Evolutionary conservation across 306 rosid genomes (phyloP).

Genomic region (Malus sylvestris): DNA sequence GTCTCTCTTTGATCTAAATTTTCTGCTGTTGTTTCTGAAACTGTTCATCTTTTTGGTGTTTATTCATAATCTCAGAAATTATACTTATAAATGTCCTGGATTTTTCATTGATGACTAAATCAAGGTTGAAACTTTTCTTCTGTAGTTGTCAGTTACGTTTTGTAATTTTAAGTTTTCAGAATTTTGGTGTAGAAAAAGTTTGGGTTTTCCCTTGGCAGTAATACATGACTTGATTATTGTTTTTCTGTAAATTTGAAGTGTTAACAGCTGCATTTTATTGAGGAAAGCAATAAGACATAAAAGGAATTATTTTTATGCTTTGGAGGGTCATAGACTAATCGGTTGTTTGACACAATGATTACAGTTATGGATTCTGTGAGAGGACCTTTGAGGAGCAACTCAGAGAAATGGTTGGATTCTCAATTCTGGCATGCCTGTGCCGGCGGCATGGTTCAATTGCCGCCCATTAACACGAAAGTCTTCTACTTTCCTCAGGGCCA

Average conservation of each 20-base stretch:
- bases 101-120: background rate
- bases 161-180: background rate
- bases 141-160: background rate
- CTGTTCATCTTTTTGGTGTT: background rate
- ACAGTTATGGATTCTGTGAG: conserved; percentile 50
- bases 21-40: background rate
- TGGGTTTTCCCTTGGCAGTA: background rate
- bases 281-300: background rate
- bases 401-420: conserved; percentile 65
- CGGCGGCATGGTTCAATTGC: conserved; percentile 95
- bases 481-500: conserved; percentile 96
- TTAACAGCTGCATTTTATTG: conserved; percentile 3
- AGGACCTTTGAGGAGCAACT: conserved; percentile 21
- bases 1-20: background rate
- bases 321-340: background rate
- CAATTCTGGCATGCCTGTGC: conserved; percentile 97
- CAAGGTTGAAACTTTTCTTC: background rate
- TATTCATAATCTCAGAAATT: background rate
- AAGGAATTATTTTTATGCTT: conserved; percentile 2
- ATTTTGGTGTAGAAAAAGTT: background rate
- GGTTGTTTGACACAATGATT: conserved; percentile 26
- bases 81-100: background rate
- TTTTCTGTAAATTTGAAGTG: background rate
- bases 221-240: background rate
- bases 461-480: conserved; percentile 68